Percentiles rank a stretch among this genome's conserved stretches.
phyloP scores from a whole-genome alignment of 495 filamentous ascomycete genomes.

The Aspergillus hancockii region DNA sequence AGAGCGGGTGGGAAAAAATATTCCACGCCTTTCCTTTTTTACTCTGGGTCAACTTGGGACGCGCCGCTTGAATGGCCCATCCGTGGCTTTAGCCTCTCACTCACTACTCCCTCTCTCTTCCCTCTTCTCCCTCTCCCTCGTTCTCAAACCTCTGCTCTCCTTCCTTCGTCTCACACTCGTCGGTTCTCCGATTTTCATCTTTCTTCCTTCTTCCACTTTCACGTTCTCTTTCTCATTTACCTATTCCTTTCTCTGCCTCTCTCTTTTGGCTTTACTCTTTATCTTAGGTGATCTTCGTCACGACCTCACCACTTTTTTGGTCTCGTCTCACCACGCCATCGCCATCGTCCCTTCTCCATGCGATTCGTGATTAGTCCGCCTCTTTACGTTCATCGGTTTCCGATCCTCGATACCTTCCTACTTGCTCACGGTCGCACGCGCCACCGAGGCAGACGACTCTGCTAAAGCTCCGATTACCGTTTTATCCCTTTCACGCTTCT shows the following conservation, averaged over 20 bases:
- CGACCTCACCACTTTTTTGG: conserved; percentile 33
- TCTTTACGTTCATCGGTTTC: conserved; percentile 29
- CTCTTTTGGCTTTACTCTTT: conserved; percentile 29
- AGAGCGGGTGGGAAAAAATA: conserved; percentile 31
- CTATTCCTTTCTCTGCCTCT: conserved; percentile 21
- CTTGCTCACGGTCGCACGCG: conserved; percentile 31
- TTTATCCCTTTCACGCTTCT: neutral
- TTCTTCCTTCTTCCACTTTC: conserved; percentile 16
- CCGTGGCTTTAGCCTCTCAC: conserved; percentile 29
- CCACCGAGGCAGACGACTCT: conserved; percentile 16
- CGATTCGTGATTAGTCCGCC: conserved; percentile 35
- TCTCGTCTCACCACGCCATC: conserved; percentile 21
- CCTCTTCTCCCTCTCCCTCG: conserved; percentile 19
- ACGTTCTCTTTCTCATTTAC: conserved; percentile 32
- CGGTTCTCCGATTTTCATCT: conserved; percentile 8
- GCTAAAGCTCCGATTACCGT: conserved; percentile 24
- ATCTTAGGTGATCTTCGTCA: conserved; percentile 25
- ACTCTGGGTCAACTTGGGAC: conserved; percentile 31
- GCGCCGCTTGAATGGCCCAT: conserved; percentile 32
- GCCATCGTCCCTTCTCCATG: conserved; percentile 36
- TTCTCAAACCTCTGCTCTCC: conserved; percentile 17
- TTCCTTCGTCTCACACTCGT: conserved; percentile 13
- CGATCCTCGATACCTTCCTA: conserved; percentile 24
- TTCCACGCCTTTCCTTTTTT: conserved; percentile 36
- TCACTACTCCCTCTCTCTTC: conserved; percentile 15